phyloP scores from a whole-genome alignment of 768 basidiomycete genomes.

The Hortiboletus flavorubellus region DNA sequence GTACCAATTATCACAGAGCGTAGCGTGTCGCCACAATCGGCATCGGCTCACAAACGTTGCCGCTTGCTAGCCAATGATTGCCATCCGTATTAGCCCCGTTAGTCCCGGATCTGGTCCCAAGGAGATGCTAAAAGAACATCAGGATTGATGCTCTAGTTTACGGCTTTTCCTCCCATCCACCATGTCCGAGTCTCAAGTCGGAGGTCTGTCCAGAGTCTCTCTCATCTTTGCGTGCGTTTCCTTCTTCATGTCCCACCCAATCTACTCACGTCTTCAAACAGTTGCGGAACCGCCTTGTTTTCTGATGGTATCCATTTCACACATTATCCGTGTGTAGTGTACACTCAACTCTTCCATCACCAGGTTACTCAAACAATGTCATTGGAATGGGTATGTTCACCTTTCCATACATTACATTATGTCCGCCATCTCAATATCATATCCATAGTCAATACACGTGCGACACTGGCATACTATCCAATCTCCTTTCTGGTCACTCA shows the following conservation, averaged over 20 bases:
- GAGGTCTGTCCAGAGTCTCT: constrained; percentile 53
- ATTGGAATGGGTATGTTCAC: constrained; percentile 65
- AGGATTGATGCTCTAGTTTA: background rate
- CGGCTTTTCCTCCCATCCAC: background rate
- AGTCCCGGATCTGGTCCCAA: background rate
- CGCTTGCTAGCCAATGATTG: constrained; percentile 11
- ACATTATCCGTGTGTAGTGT: background rate
- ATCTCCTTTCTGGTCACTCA: background rate
- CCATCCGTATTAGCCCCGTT: background rate
- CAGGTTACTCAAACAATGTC: constrained; percentile 79
- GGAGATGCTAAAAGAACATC: constrained; percentile 12
- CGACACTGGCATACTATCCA: constrained; percentile 19
- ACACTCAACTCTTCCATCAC: constrained; percentile 3
- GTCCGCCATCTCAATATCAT: background rate
- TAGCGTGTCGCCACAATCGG: background rate
- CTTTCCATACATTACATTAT: background rate
- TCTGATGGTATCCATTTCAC: constrained; percentile 59
- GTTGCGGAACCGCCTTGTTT: constrained; percentile 85
- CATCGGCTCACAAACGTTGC: constrained; percentile 22
- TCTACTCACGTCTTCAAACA: constrained; percentile 25
- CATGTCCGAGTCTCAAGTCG: constrained; percentile 14
- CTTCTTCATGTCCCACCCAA: background rate
- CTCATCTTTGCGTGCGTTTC: constrained; percentile 78
- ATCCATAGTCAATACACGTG: constrained; percentile 62
- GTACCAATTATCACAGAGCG: background rate